A percentile compares a stretch with the other conserved stretches of the same genome.
phyloP scores from a whole-genome alignment of 305 asterid genomes.

The Solanum hybrid region DNA sequence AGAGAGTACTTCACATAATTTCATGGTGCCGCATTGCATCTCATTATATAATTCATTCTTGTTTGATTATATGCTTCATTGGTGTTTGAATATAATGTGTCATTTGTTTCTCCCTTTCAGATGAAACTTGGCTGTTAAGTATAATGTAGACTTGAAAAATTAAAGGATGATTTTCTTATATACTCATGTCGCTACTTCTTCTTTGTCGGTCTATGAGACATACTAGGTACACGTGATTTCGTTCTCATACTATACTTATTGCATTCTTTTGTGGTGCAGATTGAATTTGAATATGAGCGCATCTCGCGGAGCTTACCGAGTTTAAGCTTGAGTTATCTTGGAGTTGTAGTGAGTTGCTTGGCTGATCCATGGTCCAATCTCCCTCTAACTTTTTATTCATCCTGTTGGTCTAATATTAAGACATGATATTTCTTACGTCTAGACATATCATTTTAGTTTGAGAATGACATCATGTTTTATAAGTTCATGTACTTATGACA shows the following conservation, averaged over 20 bases:
- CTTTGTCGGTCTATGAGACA: neutral
- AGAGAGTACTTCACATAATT: neutral
- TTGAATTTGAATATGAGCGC: neutral
- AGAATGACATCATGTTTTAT: too few species aligned
- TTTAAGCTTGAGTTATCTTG: neutral
- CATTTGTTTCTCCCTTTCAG: neutral
- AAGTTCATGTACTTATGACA: too few species aligned
- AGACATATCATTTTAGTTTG: neutral
- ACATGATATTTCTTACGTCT: too few species aligned
- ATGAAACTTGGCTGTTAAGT: neutral
- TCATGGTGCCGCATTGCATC: neutral
- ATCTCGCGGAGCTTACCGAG: neutral
- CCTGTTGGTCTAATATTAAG: neutral
- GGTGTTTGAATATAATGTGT: neutral
- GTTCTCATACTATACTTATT: neutral
- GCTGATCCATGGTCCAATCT: neutral
- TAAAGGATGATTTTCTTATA: neutral
- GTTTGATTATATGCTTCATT: neutral
- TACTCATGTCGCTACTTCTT: neutral
- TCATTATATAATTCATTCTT: neutral
- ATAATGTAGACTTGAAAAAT: neutral
- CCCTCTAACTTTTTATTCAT: neutral
- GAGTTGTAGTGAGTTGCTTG: neutral
- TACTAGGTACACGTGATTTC: neutral
- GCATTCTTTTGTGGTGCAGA: neutral